Base-by-base conservation (phyloP, 2,329 filamentous ascomycete species). In the Pseudocercospora musae region DNA sequence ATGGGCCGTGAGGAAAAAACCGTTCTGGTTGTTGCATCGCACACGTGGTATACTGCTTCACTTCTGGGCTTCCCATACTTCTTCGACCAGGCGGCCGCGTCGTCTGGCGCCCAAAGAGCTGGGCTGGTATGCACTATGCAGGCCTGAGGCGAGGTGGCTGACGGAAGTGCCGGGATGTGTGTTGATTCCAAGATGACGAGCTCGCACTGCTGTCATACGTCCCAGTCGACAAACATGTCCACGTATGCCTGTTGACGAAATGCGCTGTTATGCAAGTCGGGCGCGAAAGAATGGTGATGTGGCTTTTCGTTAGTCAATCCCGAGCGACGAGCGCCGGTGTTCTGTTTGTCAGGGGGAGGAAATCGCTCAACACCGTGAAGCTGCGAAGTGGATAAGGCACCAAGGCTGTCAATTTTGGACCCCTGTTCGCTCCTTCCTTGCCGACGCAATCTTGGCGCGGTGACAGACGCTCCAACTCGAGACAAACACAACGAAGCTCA, bases 401-500 rank as follows among this genome's bases (percentile, higher is more conserved):
- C 42, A 20, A 46, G 20, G 42, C n/a, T 21, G 44, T 48, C 44
- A 48, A 4, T 25, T 48, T 48, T 23, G 25, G 25, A 52, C 48
- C 48, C 48, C 25, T 52, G 48, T 25, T 25, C 25, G 48, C 48
- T 29, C 48, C 48, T 29, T 52, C 21, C 48, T 40, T 40, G 23
- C 44, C 18, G 44, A 21, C 44, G 21, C 31, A 52, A 29, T 52
- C 48, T 52, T 52, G 48, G 48, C 48, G 25, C 25, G 48, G 21
- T 52, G 48, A 40, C 48, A 46, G 31, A 29, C 21, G 21, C 37
- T 29, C 33, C 50, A 60, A 48, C 49, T 52, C 31, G 48, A 52
- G 42, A 55, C 50, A 54, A 60, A 55, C 49, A 60, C 56, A 50
- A 52, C 48, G 21, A 52, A 52, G 48, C 48, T 52, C 48, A 18